Percentiles rank a stretch among this genome's conserved stretches.
These are phyloP conservation scores for Mollisiaceae sp. DNA, from an alignment of 2,329 filamentous ascomycete species.

Conservation along the genomic window DNA sequence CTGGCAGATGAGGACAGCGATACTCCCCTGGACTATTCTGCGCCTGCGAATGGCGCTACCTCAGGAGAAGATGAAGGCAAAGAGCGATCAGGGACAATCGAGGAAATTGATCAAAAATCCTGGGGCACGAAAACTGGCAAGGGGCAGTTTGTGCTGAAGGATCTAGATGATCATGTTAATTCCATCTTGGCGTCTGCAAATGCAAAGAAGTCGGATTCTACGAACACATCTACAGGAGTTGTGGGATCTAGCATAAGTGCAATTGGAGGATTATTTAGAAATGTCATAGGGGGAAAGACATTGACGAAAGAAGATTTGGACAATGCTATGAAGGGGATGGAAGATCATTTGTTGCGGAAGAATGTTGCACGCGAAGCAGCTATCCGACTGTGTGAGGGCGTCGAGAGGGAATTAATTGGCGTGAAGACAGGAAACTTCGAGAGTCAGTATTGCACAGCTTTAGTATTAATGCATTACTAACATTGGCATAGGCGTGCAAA, in stretches of 20 bases:
- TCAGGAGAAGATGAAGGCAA: slow-evolving; percentile 57
- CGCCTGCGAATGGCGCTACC: slow-evolving; percentile 55
- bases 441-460: slow-evolving; percentile 48
- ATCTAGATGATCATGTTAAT: slow-evolving; percentile 91
- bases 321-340: slow-evolving; percentile 94
- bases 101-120: slow-evolving; percentile 76
- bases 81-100: slow-evolving; percentile 64
- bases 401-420: slow-evolving; percentile 87
- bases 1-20: slow-evolving; percentile 80
- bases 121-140: slow-evolving; percentile 87
- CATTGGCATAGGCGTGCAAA: slow-evolving; percentile 65
- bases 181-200: slow-evolving; percentile 85
- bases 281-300: slow-evolving; percentile 92
- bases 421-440: slow-evolving; percentile 94
- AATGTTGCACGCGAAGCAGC: slow-evolving; percentile 96
- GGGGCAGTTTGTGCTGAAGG: slow-evolving; percentile 92
- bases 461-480: slow-evolving; percentile 27
- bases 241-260: slow-evolving; percentile 81
- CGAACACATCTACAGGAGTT: slow-evolving; percentile 61
- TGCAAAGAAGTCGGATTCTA: slow-evolving; percentile 58
- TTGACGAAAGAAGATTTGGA: slow-evolving; percentile 87
- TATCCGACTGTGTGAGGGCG: slow-evolving; percentile 85
- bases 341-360: slow-evolving; percentile 91
- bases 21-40: slow-evolving; percentile 89
- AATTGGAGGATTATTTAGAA: slow-evolving; percentile 88